Evolutionary conservation across 2,329 filamentous ascomycete species (phyloP).

Genomic region (Penicillium hesseltinei): DNA sequence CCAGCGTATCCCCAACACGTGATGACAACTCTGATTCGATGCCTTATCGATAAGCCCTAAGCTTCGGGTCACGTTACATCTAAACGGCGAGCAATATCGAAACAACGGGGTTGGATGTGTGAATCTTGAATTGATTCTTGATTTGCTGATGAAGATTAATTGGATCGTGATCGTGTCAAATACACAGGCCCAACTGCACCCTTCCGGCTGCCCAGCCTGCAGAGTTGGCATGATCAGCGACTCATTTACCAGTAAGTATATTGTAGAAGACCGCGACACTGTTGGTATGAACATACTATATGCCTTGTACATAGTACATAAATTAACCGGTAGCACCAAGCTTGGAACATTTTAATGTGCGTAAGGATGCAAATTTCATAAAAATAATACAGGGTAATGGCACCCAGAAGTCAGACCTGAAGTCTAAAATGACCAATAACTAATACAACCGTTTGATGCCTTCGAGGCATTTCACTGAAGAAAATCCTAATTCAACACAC

Average conservation of each 20-base stretch:
- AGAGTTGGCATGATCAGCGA: neutral
- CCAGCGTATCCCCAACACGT: constrained; percentile 16
- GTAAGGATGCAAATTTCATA: neutral
- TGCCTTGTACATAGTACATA: neutral
- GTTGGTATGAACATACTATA: neutral
- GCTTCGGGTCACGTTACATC: constrained; percentile 1
- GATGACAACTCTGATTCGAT: neutral
- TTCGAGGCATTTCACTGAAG: neutral
- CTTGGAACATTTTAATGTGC: neutral
- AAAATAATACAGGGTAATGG: neutral
- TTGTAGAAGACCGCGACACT: neutral
- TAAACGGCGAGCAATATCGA: neutral
- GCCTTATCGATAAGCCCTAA: constrained; percentile 21
- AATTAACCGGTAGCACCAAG: neutral
- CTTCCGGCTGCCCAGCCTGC: neutral
- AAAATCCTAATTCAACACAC: constrained; percentile 26
- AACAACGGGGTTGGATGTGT: neutral
- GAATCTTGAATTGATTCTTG: neutral
- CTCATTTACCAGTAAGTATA: neutral
- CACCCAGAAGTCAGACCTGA: neutral
- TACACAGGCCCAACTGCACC: neutral
- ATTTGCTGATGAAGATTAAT: neutral
- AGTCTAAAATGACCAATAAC: neutral
- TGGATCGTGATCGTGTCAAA: neutral
- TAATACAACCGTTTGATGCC: neutral